phyloP scores from a whole-genome alignment of 2,329 filamentous ascomycete genomes.

The Blastomyces silverae region DNA sequence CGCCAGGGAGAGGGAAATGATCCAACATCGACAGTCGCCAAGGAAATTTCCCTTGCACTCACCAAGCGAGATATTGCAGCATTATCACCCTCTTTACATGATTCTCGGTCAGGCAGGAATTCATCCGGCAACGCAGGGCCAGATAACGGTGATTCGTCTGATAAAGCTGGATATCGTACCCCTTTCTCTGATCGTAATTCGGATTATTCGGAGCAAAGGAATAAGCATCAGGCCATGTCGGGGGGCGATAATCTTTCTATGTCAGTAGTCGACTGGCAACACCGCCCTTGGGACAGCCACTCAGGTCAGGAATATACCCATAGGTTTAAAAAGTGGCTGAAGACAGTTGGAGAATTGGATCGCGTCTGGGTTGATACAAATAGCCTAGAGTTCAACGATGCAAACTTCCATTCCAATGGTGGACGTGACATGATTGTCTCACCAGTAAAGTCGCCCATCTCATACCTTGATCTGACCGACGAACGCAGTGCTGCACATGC shows the following conservation, averaged over 20 bases:
- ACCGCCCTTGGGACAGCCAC: slow-evolving; percentile 22
- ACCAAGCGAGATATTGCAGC: neutral
- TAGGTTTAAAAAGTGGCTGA: slow-evolving; percentile 18
- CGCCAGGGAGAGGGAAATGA: slow-evolving; percentile 28
- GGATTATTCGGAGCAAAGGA: neutral
- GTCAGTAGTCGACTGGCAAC: slow-evolving; percentile 25
- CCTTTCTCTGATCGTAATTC: neutral
- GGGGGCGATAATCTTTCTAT: slow-evolving; percentile 5
- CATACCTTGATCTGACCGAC: slow-evolving; percentile 25
- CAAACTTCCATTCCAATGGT: slow-evolving; percentile 30
- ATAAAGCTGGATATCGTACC: neutral
- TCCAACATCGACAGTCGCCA: slow-evolving; percentile 22
- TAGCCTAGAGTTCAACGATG: slow-evolving; percentile 31
- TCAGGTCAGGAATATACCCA: slow-evolving; percentile 17
- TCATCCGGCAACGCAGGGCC: neutral
- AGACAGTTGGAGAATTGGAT: slow-evolving; percentile 17
- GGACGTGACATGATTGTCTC: slow-evolving; percentile 24
- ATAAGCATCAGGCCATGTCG: neutral
- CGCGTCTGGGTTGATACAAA: slow-evolving; percentile 23
- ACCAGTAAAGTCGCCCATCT: slow-evolving; percentile 22
- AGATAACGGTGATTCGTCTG: neutral
- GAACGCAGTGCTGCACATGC: slow-evolving; percentile 19
- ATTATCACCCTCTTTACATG: neutral
- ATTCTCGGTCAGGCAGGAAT: neutral
- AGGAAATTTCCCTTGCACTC: slow-evolving; percentile 17